Conservation (phyloP, 1,284 basidiomycete species). For the Cryptococcus neoformans region DNA sequence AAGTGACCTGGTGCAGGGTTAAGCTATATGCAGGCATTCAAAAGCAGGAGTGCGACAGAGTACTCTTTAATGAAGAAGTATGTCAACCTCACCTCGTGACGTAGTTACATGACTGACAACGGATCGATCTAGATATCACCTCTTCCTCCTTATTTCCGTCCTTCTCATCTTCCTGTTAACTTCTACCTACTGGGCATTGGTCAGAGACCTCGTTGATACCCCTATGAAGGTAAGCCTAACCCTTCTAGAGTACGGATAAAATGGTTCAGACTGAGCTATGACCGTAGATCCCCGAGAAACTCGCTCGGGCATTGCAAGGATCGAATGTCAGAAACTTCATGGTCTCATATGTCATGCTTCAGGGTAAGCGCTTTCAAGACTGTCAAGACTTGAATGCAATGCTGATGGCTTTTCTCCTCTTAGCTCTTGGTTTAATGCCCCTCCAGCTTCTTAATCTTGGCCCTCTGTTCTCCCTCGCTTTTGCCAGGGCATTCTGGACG, state of each 20-base stretch:
- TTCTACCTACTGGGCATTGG: constrained; percentile 82
- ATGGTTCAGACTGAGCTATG: neutral
- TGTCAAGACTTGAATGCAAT: too few species aligned
- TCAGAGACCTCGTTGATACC: constrained; percentile 80
- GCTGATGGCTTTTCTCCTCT: neutral
- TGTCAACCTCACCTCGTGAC: constrained; percentile 23
- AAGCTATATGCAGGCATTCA: constrained; percentile 83
- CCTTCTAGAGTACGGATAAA: neutral
- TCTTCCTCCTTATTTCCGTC: constrained; percentile 91
- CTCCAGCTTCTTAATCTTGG: constrained; percentile 88
- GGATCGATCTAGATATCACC: constrained; percentile 66
- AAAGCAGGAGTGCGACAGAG: constrained; percentile 86
- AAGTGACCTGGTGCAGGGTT: constrained; percentile 41
- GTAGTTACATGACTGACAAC: neutral
- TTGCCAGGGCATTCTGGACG: constrained; percentile 69
- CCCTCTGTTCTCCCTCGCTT: constrained; percentile 69
- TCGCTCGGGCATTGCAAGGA: constrained; percentile 76
- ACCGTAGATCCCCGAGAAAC: constrained; percentile 78
- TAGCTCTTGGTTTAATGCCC: constrained; percentile 89
- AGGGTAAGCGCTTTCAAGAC: constrained; percentile 55
- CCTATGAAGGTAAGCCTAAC: constrained; percentile 54
- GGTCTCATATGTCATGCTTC: constrained; percentile 90
- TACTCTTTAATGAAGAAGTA: constrained; percentile 90
- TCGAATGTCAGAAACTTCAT: constrained; percentile 74
- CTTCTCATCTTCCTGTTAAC: constrained; percentile 94